These are phyloP conservation scores for Amanita rimosa DNA, from an alignment of 768 basidiomycete species.

Conservation along the genomic window DNA sequence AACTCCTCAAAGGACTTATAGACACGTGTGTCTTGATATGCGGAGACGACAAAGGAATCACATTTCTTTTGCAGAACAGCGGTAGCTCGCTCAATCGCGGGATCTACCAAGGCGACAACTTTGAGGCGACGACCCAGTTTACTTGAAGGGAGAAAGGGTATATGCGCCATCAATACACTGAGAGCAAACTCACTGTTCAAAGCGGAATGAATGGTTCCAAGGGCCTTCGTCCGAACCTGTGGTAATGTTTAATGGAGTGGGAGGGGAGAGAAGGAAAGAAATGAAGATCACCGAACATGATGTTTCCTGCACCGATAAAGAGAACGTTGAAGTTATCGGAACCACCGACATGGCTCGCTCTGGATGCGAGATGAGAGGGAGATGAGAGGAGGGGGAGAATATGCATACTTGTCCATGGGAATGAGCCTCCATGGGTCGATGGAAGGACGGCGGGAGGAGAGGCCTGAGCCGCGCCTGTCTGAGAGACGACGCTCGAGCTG, in stretches of 20 bases:
- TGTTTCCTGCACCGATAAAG: slow-evolving; percentile 93
- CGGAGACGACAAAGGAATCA: slow-evolving; percentile 85
- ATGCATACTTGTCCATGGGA: slow-evolving; percentile 66
- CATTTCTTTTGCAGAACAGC: slow-evolving; percentile 82
- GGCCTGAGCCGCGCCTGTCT: slow-evolving; percentile 39
- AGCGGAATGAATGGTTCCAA: slow-evolving; percentile 89
- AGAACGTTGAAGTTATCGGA: slow-evolving; percentile 84
- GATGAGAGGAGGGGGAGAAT: slow-evolving; percentile 4
- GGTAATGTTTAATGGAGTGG: not conserved
- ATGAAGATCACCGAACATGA: slow-evolving; percentile 79
- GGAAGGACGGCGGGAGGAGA: slow-evolving; percentile 52
- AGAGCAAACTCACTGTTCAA: slow-evolving; percentile 57
- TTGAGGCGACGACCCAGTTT: slow-evolving; percentile 95
- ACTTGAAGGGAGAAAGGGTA: slow-evolving; percentile 23
- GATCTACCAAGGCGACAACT: slow-evolving; percentile 91
- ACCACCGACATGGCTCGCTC: slow-evolving; percentile 40
- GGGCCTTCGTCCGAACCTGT: slow-evolving; percentile 81
- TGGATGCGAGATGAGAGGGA: slow-evolving; percentile 14
- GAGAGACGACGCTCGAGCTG: slow-evolving; percentile 25
- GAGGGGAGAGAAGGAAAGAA: slow-evolving; percentile 1
- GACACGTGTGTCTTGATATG: slow-evolving; percentile 81
- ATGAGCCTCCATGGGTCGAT: slow-evolving; percentile 71
- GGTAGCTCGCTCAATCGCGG: slow-evolving; percentile 69
- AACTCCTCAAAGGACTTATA: slow-evolving; percentile 85
- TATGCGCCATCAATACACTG: slow-evolving; percentile 8